These are phyloP conservation scores for Panicum hallii DNA, from an alignment of 202 grass and related monocot genomes.

Conservation along the genomic window DNA sequence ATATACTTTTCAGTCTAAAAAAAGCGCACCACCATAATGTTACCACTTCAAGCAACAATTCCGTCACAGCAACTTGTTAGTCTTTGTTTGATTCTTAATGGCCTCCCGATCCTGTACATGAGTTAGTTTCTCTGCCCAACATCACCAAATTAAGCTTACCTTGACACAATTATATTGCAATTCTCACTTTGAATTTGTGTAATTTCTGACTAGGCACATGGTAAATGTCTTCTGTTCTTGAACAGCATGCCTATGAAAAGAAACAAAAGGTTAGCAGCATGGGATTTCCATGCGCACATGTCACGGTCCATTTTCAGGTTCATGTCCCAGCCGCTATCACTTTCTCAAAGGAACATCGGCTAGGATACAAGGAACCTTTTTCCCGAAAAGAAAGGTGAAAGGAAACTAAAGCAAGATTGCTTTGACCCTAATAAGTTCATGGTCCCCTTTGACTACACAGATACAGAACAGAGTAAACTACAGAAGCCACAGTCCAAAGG, in stretches of 20 bases:
- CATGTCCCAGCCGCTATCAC: conserved; percentile 39
- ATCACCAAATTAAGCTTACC: neutral
- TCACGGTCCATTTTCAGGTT: conserved; percentile 38
- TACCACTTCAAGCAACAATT: neutral
- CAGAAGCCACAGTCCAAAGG: conserved; percentile 32
- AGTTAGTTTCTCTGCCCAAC: neutral
- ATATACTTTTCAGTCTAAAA: conserved; percentile 14
- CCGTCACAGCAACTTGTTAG: neutral
- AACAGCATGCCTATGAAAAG: conserved; percentile 17
- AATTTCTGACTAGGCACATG: neutral
- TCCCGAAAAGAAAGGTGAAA: conserved; percentile 42
- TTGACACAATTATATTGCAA: conserved; percentile 1
- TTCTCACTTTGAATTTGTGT: neutral
- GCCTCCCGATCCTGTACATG: conserved; percentile 2
- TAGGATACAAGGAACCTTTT: conserved; percentile 46
- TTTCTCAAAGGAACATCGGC: conserved; percentile 48
- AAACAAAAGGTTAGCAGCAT: conserved; percentile 12
- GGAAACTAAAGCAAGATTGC: conserved; percentile 40
- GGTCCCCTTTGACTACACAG: conserved; percentile 49
- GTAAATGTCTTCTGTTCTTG: neutral
- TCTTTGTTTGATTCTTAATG: neutral
- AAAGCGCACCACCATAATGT: neutral
- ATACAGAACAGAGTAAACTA: conserved; percentile 34
- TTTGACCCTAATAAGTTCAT: conserved; percentile 52
- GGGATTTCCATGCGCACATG: conserved; percentile 38